Percentiles rank a stretch among this genome's conserved stretches.
These are phyloP conservation scores for Microstroma glucosiphilum DNA, from an alignment of 1,284 basidiomycete genomes.

Conservation along the genomic window DNA sequence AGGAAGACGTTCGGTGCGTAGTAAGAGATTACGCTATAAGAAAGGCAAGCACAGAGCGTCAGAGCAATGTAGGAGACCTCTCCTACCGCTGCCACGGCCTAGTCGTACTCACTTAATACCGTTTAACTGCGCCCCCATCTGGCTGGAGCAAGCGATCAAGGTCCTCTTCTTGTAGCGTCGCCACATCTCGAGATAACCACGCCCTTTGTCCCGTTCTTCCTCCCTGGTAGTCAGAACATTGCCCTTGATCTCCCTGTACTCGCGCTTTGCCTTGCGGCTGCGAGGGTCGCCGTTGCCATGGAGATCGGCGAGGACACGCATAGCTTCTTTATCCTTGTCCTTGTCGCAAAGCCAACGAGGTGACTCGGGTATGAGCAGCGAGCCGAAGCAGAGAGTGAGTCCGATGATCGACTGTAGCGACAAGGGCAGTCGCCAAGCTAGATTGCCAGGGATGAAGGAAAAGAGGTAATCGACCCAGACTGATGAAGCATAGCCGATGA, in stretches of 20 bases:
- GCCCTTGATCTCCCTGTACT: conserved; percentile 88
- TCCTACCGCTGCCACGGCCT: background rate
- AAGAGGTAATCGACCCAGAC: conserved; percentile 78
- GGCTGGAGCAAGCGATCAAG: conserved; percentile 91
- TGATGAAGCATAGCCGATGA: conserved; percentile 87
- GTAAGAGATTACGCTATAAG: conserved; percentile 70
- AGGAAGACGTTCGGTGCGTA: conserved; percentile 60
- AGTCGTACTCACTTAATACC: conserved; percentile 25
- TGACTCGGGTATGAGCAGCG: conserved; percentile 83
- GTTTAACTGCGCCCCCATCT: conserved; percentile 82
- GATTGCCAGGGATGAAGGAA: conserved; percentile 60
- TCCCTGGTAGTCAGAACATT: conserved; percentile 50
- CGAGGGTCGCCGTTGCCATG: conserved; percentile 73
- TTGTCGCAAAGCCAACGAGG: conserved; percentile 91
- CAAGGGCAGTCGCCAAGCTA: conserved; percentile 53
- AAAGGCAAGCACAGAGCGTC: background rate
- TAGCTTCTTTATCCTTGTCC: conserved; percentile 75
- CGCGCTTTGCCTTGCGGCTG: conserved; percentile 67
- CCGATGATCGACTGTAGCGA: conserved; percentile 65
- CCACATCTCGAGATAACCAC: conserved; percentile 61
- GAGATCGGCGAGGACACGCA: conserved; percentile 80
- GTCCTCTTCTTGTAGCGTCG: conserved; percentile 79
- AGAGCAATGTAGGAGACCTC: background rate
- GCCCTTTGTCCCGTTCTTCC: conserved; percentile 3
- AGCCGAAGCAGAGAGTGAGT: conserved; percentile 70